Conservation (phyloP, 208 protist species). For the Wallacemonas rigidus region DNA sequence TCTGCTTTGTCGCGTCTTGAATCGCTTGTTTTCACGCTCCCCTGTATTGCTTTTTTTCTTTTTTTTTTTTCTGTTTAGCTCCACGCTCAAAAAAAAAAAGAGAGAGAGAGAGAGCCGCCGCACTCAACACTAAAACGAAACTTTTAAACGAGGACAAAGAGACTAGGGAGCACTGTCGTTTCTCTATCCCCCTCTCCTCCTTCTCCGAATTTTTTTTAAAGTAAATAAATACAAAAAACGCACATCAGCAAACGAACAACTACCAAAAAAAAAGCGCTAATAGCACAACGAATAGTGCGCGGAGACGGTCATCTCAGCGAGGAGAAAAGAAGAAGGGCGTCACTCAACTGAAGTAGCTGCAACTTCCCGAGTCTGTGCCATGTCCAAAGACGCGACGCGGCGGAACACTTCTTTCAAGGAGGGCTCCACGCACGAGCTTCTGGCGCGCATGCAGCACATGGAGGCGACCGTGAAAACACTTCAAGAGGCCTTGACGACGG, state of each 20-base stretch:
- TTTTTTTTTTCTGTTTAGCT: constrained; percentile 12
- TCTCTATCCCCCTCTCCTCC: neutral
- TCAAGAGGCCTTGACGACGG: neutral
- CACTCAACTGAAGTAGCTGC: too few species aligned
- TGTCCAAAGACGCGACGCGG: neutral
- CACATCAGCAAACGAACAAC: too few species aligned
- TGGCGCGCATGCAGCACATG: neutral
- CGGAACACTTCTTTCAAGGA: neutral
- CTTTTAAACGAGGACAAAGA: too few species aligned
- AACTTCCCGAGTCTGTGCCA: neutral
- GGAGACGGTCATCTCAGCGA: too few species aligned
- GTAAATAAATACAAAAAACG: too few species aligned
- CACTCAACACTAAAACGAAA: too few species aligned
- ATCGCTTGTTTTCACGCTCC: too few species aligned
- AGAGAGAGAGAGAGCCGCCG: too few species aligned
- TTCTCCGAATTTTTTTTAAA: neutral
- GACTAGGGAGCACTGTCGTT: neutral
- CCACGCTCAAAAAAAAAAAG: neutral
- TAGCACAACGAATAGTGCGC: too few species aligned
- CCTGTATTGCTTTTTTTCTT: neutral
- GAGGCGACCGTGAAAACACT: constrained; percentile 6
- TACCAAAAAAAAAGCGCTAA: too few species aligned
- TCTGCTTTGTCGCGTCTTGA: too few species aligned
- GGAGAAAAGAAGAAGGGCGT: too few species aligned
- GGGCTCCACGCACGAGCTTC: neutral